Base-by-base conservation (phyloP, 257 asterid species). In the Pogostemon cablin region DNA sequence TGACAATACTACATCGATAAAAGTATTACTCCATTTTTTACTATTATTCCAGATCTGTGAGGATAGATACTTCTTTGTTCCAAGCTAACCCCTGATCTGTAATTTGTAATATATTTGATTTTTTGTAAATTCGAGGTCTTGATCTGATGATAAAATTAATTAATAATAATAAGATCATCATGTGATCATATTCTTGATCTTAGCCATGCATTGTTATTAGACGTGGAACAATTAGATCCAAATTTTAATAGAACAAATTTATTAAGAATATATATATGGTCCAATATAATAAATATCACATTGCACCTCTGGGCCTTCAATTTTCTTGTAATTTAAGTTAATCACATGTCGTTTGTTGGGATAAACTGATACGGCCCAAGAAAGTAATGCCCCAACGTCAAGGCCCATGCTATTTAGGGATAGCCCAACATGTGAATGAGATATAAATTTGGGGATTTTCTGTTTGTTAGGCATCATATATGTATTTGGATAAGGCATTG, bases 181-280 rank as follows among this genome's bases (percentile, higher is more conserved):
- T 78, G 91, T 83, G 88, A 75, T 77, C 53, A 67, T 85, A 85
- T 83, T 88, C 86, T 79, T 20, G 25, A 20, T 84, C 62, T 66
- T 71, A 55, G 77, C 67, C 79, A 79, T 77, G 75, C 76, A 76
- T 61, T 67, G 66, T 79, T 50, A 81, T 77, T 76, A 75, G 73
- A 74, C 65, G 64, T 79, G 80, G 74, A 79, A 77, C 77, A 53
- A 72, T 72, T 73, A 75, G 84, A 82, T 81, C 87, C 86, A 82
- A 84, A 79, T 82, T 78, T 25, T 50, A 7, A 11, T 15, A 20
- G 35, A 46, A 59, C 56, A 48, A 39, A 68, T 68, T 59, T 41
- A 73, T 46, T 72, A 41, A 54, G 25, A 20, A 20, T 20, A 20
- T 20, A 20, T 20, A 43, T 67, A 39, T 69, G 65, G 67, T 64